Evolutionary conservation across 2,329 filamentous ascomycete genomes (phyloP).

Genomic region (Beauveria scarabaeidicola): DNA sequence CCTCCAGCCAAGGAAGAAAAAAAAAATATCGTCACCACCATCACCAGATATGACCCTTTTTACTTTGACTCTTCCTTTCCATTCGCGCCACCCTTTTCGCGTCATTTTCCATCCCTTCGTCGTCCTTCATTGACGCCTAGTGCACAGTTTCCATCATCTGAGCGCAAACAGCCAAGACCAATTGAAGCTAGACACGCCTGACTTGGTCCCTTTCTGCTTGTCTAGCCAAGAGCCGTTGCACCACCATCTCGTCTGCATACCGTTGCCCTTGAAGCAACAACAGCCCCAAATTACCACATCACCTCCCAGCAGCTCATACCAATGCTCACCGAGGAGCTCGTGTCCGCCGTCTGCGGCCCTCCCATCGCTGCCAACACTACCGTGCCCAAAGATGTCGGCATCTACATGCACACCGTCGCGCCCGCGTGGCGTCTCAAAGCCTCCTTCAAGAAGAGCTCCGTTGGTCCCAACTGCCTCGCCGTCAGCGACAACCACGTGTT

Average conservation of each 20-base stretch:
- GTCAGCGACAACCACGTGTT: slow-evolving; percentile 79
- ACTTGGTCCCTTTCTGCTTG: background rate
- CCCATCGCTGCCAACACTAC: slow-evolving; percentile 53
- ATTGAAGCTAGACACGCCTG: background rate
- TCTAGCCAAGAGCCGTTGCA: background rate
- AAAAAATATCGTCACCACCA: background rate
- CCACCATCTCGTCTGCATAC: background rate
- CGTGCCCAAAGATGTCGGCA: slow-evolving; percentile 70
- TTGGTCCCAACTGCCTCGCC: slow-evolving; percentile 69
- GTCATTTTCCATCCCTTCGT: background rate
- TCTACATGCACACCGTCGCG: slow-evolving; percentile 76
- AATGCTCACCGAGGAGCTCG: slow-evolving; percentile 54
- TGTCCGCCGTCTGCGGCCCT: slow-evolving; percentile 49
- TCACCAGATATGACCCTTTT: background rate
- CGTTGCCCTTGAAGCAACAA: background rate
- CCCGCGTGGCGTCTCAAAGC: slow-evolving; percentile 66
- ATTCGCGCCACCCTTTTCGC: background rate
- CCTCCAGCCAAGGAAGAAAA: background rate
- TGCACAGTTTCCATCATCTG: background rate
- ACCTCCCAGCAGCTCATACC: background rate
- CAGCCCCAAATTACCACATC: background rate
- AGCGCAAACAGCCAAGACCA: background rate
- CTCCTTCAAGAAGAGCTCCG: slow-evolving; percentile 86
- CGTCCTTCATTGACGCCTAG: background rate
- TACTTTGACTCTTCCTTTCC: background rate